Conservation (phyloP, 164 flowering plant species). For the Chloranthus sessilifolius region DNA sequence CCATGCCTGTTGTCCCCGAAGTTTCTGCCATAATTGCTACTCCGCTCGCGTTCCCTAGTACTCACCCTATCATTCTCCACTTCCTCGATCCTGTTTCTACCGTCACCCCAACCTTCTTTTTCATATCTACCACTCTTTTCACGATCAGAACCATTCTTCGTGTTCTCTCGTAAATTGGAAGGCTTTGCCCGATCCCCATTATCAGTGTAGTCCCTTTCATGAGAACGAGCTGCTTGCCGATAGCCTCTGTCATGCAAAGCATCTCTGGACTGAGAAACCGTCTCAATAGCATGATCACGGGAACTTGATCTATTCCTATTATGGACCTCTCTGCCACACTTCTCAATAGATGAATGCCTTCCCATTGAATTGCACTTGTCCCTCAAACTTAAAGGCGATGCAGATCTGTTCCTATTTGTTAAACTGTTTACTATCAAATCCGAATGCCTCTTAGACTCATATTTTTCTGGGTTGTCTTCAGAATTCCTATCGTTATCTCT, state of each 20-base stretch:
- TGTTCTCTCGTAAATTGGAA: slow-evolving; percentile 16
- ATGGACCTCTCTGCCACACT: slow-evolving; percentile 19
- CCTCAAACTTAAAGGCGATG: slow-evolving; percentile 24
- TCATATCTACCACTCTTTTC: slow-evolving; percentile 9
- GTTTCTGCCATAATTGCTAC: slow-evolving; percentile 27
- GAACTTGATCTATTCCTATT: slow-evolving; percentile 41
- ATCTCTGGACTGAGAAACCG: slow-evolving; percentile 41
- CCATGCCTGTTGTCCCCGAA: slow-evolving; percentile 25
- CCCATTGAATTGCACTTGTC: slow-evolving; percentile 16
- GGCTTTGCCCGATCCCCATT: slow-evolving; percentile 8
- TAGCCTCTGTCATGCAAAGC: slow-evolving; percentile 22
- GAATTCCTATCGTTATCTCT: slow-evolving; percentile 6
- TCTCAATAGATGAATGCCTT: slow-evolving; percentile 27
- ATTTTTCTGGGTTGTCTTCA: slow-evolving; percentile 4
- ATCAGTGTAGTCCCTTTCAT: slow-evolving; percentile 17
- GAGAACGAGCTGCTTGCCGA: slow-evolving; percentile 4
- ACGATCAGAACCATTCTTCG: slow-evolving; percentile 24
- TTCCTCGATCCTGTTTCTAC: slow-evolving; percentile 2
- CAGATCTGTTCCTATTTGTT: slow-evolving; percentile 16
- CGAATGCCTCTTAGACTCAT: slow-evolving; percentile 6
- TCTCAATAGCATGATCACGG: slow-evolving; percentile 34
- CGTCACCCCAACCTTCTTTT: slow-evolving; percentile 1
- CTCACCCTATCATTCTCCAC: slow-evolving; percentile 14
- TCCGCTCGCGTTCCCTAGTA: slow-evolving; percentile 30
- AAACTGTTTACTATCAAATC: slow-evolving; percentile 11